Conservation (phyloP, 352 stramenopile genomes). For the Phytophthora pseudosyringae region DNA sequence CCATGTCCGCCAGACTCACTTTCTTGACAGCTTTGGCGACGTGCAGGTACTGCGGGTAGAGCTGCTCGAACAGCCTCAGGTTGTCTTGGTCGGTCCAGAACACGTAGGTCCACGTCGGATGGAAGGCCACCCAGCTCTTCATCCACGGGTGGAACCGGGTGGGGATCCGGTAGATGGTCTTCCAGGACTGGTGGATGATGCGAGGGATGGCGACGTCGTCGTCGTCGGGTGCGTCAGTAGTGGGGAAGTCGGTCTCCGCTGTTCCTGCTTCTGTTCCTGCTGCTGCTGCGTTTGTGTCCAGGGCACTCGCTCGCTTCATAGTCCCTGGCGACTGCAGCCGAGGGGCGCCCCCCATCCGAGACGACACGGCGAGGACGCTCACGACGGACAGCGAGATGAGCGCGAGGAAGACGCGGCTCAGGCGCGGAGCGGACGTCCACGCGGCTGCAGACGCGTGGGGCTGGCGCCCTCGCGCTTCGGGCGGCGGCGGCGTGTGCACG, state of each 20-base stretch:
- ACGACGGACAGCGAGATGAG: constrained; percentile 28
- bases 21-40: constrained; percentile 47
- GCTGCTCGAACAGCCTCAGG: constrained; percentile 47
- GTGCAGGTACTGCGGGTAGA: constrained; percentile 56
- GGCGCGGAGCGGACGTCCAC: constrained; percentile 11
- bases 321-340: background rate
- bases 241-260: background rate
- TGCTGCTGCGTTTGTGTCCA: background rate
- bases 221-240: background rate
- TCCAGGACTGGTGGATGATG: constrained; percentile 72
- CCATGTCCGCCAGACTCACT: constrained; percentile 60
- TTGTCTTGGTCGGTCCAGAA: constrained; percentile 71
- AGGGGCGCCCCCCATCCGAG: constrained; percentile 8
- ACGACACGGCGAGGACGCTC: constrained; percentile 22
- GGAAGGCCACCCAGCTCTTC: constrained; percentile 47
- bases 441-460: background rate
- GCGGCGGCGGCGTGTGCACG: background rate
- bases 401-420: constrained; percentile 29
- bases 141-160: constrained; percentile 62
- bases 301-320: background rate
- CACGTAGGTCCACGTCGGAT: constrained; percentile 60
- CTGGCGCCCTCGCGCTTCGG: background rate
- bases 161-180: constrained; percentile 45
- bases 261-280: background rate
- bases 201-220: constrained; percentile 37